Evolutionary conservation across 2,329 filamentous ascomycete species (phyloP).

Genomic region (Bisporella sp.): DNA sequence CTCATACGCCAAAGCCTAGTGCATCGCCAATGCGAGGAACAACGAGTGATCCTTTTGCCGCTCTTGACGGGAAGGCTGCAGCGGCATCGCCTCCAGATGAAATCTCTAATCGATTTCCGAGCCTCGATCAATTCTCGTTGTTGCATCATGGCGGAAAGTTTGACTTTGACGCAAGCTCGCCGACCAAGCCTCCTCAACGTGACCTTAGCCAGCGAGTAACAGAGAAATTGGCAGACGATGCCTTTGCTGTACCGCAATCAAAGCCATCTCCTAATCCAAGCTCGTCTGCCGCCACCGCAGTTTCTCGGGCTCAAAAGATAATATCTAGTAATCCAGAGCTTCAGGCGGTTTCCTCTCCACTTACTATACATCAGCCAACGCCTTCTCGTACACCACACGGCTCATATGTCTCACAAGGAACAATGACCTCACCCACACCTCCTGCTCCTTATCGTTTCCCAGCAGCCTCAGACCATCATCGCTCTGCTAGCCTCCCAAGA

Average conservation of each 20-base stretch:
- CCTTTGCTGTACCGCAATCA: constrained; percentile 47
- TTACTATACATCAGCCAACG: constrained; percentile 24
- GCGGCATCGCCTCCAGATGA: constrained; percentile 59
- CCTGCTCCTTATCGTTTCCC: constrained; percentile 22
- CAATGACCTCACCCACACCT: constrained; percentile 62
- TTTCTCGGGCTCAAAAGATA: constrained; percentile 57
- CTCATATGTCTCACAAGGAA: constrained; percentile 59
- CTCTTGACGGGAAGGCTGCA: constrained; percentile 64
- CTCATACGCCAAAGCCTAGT: constrained; percentile 45
- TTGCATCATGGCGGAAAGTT: constrained; percentile 83
- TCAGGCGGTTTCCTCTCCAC: constrained; percentile 39
- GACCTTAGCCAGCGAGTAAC: constrained; percentile 61
- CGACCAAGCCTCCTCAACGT: constrained; percentile 39
- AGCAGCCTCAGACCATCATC: constrained; percentile 30
- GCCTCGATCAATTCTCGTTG: constrained; percentile 86
- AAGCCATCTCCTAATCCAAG: constrained; percentile 4
- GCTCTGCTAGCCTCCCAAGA: constrained; percentile 44
- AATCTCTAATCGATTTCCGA: constrained; percentile 78
- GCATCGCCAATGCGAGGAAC: constrained; percentile 65
- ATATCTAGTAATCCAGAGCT: constrained; percentile 57
- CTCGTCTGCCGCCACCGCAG: constrained; percentile 29
- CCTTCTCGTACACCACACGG: constrained; percentile 35
- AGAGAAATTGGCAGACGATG: constrained; percentile 76
- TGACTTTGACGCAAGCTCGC: constrained; percentile 62
- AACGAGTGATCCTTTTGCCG: constrained; percentile 80